These are phyloP conservation scores for Pisolithus orientalis DNA, from an alignment of 768 basidiomycete species.

Conservation along the genomic window DNA sequence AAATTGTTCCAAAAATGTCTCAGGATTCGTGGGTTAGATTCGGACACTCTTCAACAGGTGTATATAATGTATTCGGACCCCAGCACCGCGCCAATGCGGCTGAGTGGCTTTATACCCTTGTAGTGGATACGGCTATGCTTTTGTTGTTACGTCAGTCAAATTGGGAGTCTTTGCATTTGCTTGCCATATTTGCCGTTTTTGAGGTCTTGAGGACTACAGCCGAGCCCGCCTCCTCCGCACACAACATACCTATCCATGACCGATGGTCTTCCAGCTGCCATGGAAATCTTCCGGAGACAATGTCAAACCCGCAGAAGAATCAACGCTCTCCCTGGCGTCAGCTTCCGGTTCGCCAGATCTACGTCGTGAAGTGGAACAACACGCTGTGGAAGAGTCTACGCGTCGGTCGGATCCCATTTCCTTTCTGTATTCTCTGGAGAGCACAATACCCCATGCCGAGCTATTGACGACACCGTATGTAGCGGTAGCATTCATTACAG, in stretches of 20 bases:
- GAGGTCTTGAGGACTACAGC: no score
- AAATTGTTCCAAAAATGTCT: constrained; percentile 73
- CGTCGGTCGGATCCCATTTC: neutral
- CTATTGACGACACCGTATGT: neutral
- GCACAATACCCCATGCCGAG: neutral
- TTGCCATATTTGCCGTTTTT: neutral
- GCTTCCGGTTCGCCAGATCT: neutral
- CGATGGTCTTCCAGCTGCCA: neutral
- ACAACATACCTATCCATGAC: neutral
- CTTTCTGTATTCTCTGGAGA: neutral
- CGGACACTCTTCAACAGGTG: constrained; percentile 47
- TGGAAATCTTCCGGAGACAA: neutral
- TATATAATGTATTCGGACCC: constrained; percentile 30
- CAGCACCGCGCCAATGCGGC: constrained; percentile 2
- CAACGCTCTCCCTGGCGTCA: neutral
- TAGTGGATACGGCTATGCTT: constrained; percentile 3
- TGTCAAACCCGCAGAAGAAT: neutral
- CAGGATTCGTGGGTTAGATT: constrained; percentile 59
- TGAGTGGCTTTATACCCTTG: constrained; percentile 16
- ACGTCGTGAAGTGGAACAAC: no score
- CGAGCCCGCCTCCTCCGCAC: no score
- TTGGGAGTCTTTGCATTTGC: neutral
- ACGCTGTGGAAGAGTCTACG: neutral
- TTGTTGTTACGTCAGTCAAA: neutral
- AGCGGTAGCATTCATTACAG: neutral